Conservation (phyloP, 1,284 basidiomycete species). For the Psilocybe mexicana region DNA sequence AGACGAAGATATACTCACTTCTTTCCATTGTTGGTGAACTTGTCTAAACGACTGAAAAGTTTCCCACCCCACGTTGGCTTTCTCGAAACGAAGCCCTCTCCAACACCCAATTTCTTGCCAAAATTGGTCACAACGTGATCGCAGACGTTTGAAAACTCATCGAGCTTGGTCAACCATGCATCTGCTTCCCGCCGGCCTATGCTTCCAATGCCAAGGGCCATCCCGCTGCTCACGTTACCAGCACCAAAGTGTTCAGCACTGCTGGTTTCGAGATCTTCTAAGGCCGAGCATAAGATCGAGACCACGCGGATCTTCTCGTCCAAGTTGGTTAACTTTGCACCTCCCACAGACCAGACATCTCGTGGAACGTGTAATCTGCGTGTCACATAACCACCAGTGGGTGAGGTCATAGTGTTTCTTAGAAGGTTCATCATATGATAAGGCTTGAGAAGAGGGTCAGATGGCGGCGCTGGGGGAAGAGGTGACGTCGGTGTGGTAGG, state of each 20-base stretch:
- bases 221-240: slow-evolving; percentile 72
- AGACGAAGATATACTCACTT: slow-evolving; percentile 56
- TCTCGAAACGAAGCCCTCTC: slow-evolving; percentile 80
- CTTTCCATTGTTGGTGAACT: slow-evolving; percentile 82
- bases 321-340: slow-evolving; percentile 79
- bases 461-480: slow-evolving; percentile 67
- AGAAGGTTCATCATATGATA: slow-evolving; percentile 89
- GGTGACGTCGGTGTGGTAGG: slow-evolving; percentile 76
- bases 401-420: slow-evolving; percentile 77
- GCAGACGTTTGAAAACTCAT: slow-evolving; percentile 74
- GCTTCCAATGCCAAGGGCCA: slow-evolving; percentile 69
- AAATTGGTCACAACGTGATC: slow-evolving; percentile 85
- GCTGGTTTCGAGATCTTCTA: slow-evolving; percentile 72
- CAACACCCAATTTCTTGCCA: slow-evolving; percentile 87
- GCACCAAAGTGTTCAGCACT: slow-evolving; percentile 74
- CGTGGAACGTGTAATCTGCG: slow-evolving; percentile 85
- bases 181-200: slow-evolving; percentile 73
- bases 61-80: slow-evolving; percentile 85
- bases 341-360: slow-evolving; percentile 88
- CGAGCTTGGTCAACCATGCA: slow-evolving; percentile 67
- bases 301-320: slow-evolving; percentile 87
- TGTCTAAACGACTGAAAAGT: slow-evolving; percentile 82
- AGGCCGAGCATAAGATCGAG: slow-evolving; percentile 70
- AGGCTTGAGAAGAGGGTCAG: slow-evolving; percentile 78
- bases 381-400: slow-evolving; percentile 87